These are phyloP conservation scores for Saccharomyces mikatae DNA, from an alignment of 805 yeast genomes.

Conservation along the genomic window DNA sequence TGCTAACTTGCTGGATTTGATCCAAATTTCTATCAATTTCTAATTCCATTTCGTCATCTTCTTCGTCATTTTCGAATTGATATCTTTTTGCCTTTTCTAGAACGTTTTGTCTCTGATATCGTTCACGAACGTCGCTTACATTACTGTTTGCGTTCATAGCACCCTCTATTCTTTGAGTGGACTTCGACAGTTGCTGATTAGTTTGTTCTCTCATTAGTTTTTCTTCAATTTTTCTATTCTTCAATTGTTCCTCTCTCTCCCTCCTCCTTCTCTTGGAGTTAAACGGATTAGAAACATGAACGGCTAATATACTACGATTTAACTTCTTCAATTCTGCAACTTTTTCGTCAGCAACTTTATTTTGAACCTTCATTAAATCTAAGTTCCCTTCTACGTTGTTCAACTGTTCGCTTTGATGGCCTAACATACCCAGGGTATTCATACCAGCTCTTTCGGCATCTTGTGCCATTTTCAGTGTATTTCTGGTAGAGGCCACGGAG, in stretches of 20 bases:
- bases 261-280: slow-evolving; percentile 68
- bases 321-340: slow-evolving; percentile 71
- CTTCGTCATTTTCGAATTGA: slow-evolving; percentile 83
- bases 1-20: slow-evolving; percentile 61
- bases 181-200: slow-evolving; percentile 48
- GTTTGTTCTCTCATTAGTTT: slow-evolving; percentile 55
- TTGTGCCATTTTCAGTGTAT: slow-evolving; percentile 63
- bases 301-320: slow-evolving; percentile 74
- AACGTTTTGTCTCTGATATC: slow-evolving; percentile 33
- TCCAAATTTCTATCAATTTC: slow-evolving; percentile 80
- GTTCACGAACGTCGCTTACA: slow-evolving; percentile 28
- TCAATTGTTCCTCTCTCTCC: slow-evolving; percentile 63
- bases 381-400: slow-evolving; percentile 72
- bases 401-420: slow-evolving; percentile 84
- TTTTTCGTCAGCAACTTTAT: slow-evolving; percentile 71
- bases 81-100: slow-evolving; percentile 53
- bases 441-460: slow-evolving; percentile 68
- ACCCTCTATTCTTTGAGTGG: slow-evolving; percentile 60
- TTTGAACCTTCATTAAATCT: slow-evolving; percentile 72
- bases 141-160: slow-evolving; percentile 43
- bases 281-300: slow-evolving; percentile 80
- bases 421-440: slow-evolving; percentile 84
- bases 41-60: slow-evolving; percentile 86
- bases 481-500: slow-evolving; percentile 76
- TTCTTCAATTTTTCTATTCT: slow-evolving; percentile 52